Percentiles rank a stretch among this genome's conserved stretches.
Conservation (phyloP, 331 rosid species). For the Prunus yedoensis region DNA sequence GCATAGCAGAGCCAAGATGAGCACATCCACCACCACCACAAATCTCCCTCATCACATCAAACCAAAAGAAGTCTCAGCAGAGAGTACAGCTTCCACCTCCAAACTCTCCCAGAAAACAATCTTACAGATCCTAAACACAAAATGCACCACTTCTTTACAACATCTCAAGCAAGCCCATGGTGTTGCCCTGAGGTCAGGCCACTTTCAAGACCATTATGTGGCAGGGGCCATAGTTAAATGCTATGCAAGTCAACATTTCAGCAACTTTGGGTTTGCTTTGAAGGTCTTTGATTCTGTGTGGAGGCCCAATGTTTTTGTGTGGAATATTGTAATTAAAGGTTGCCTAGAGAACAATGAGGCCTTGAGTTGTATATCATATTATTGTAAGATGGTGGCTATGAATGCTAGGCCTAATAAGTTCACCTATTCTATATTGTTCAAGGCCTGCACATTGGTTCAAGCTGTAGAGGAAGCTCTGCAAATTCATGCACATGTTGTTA, state of each 20-base stretch:
- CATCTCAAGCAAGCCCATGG: constrained; percentile 53
- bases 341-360: constrained; percentile 47
- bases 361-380: constrained; percentile 34
- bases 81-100: constrained; percentile 27
- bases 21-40: constrained; percentile 24
- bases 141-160: constrained; percentile 38
- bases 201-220: constrained; percentile 52
- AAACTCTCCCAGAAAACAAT: constrained; percentile 51
- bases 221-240: constrained; percentile 48
- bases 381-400: constrained; percentile 31
- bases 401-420: constrained; percentile 55
- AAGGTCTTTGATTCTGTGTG: constrained; percentile 49
- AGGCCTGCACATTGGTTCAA: constrained; percentile 41
- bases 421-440: constrained; percentile 50
- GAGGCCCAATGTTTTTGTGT: constrained; percentile 57
- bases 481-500: constrained; percentile 51
- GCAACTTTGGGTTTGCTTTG: constrained; percentile 36
- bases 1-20: constrained; percentile 36
- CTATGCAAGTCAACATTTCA: constrained; percentile 37
- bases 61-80: constrained; percentile 15
- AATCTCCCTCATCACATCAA: constrained; percentile 29
- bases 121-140: constrained; percentile 37
- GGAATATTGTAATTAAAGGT: constrained; percentile 55
- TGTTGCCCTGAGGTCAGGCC: constrained; percentile 39
- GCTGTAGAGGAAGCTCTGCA: constrained; percentile 44